Evolutionary conservation across 371 early-diverging fungal genomes (phyloP).

Genomic region (Rhizopus sp.): DNA sequence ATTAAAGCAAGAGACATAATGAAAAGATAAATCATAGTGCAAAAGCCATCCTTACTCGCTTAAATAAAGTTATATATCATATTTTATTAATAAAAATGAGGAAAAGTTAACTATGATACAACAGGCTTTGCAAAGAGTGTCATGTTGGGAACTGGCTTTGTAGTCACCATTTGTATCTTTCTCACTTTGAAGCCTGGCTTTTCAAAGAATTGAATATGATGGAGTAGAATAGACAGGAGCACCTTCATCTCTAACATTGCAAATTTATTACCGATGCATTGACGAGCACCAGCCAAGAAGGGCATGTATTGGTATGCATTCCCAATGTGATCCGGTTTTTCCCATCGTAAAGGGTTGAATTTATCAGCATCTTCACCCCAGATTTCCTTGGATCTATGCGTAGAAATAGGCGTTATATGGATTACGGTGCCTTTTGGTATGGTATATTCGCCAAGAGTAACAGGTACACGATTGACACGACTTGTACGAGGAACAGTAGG

Average conservation of each 20-base stretch:
- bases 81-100: too few species aligned
- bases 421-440: constrained; percentile 59
- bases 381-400: constrained; percentile 48
- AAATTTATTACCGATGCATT: constrained; percentile 39
- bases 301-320: constrained; percentile 59
- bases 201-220: constrained; percentile 27
- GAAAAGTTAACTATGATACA: not conserved
- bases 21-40: too few species aligned
- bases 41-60: too few species aligned
- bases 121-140: constrained; percentile 14
- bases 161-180: constrained; percentile 26
- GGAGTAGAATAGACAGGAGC: constrained; percentile 25
- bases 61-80: too few species aligned
- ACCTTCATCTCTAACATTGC: constrained; percentile 38
- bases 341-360: constrained; percentile 69
- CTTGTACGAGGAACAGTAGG: constrained; percentile 52
- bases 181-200: constrained; percentile 26
- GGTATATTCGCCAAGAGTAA: constrained; percentile 36
- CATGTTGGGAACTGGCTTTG: constrained; percentile 33
- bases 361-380: constrained; percentile 70
- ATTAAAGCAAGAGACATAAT: too few species aligned
- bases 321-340: constrained; percentile 22
- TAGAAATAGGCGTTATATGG: constrained; percentile 41
- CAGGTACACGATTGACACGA: constrained; percentile 49
- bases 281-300: constrained; percentile 55